A percentile compares a stretch with the other conserved stretches of the same genome.
phyloP scores from a whole-genome alignment of 108 stramenopile genomes.

The Conticribra weissflogii region DNA sequence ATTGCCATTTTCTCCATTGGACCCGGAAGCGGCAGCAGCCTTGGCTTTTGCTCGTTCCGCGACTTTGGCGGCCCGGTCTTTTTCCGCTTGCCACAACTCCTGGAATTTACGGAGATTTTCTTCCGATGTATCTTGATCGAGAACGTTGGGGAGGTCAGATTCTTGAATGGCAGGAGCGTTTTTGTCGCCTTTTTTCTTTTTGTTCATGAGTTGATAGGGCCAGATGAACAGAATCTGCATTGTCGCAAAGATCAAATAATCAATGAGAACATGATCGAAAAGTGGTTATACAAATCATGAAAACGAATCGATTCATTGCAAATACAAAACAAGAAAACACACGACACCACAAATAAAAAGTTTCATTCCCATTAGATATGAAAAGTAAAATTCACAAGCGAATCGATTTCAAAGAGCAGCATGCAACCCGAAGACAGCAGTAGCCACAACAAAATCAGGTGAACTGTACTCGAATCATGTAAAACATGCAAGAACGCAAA shows the following conservation, averaged over 20 bases:
- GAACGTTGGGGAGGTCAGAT: slow-evolving; percentile 38
- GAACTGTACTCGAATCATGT: too few relatives aligned
- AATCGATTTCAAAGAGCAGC: too few relatives aligned
- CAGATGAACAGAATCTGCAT: slow-evolving; percentile 26
- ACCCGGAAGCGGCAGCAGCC: background rate
- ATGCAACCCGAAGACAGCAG: too few relatives aligned
- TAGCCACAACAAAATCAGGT: too few relatives aligned
- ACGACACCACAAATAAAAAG: too few relatives aligned
- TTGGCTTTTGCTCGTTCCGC: slow-evolving; percentile 7
- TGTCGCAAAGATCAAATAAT: too few relatives aligned
- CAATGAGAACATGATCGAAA: too few relatives aligned
- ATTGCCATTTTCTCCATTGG: background rate
- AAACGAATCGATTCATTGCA: too few relatives aligned
- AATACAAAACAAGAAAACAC: too few relatives aligned
- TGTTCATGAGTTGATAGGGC: slow-evolving; percentile 35
- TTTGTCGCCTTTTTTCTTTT: background rate
- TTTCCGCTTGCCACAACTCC: slow-evolving; percentile 43
- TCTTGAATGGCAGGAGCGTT: slow-evolving; percentile 15
- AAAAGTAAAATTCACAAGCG: too few relatives aligned
- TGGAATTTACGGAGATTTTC: slow-evolving; percentile 31
- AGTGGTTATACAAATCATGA: too few relatives aligned
- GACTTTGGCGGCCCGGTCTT: slow-evolving; percentile 29
- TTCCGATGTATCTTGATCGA: slow-evolving; percentile 32
- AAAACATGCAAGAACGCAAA: background rate
- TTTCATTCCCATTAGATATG: too few relatives aligned